Evolutionary conservation across 164 flowering plant genomes (phyloP).

Genomic region (Vitis labrusca): DNA sequence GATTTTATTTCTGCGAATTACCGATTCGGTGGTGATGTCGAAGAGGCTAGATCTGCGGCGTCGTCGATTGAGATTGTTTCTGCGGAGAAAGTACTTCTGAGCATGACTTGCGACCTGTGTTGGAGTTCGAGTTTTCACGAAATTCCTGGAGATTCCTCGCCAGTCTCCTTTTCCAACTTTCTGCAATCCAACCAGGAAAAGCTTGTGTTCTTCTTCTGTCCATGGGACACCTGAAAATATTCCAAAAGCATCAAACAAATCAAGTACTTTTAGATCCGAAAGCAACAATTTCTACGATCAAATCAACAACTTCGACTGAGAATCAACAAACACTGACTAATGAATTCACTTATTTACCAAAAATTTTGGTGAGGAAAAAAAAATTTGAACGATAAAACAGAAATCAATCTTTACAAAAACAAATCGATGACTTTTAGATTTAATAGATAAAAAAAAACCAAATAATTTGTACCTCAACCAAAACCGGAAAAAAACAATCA

Average conservation of each 20-base stretch:
- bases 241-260: background rate
- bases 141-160: slow-evolving; percentile 76
- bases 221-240: slow-evolving; percentile 61
- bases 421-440: background rate
- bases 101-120: slow-evolving; percentile 87
- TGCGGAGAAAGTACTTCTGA: slow-evolving; percentile 73
- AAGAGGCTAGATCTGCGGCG: slow-evolving; percentile 80
- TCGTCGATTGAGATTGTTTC: slow-evolving; percentile 54
- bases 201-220: slow-evolving; percentile 81
- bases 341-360: too few relatives aligned
- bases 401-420: background rate
- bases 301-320: too few relatives aligned
- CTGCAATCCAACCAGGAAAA: slow-evolving; percentile 63
- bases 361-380: background rate
- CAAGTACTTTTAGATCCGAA: background rate
- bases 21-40: slow-evolving; percentile 79
- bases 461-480: background rate
- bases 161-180: slow-evolving; percentile 83
- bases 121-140: slow-evolving; percentile 72
- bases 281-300: background rate
- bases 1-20: slow-evolving; percentile 11
- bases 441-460: too few relatives aligned
- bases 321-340: too few relatives aligned
- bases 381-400: too few relatives aligned
- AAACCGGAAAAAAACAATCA: background rate